These are phyloP conservation scores for Leishmania amazonensis DNA, from an alignment of 208 protist species.

Conservation along the genomic window DNA sequence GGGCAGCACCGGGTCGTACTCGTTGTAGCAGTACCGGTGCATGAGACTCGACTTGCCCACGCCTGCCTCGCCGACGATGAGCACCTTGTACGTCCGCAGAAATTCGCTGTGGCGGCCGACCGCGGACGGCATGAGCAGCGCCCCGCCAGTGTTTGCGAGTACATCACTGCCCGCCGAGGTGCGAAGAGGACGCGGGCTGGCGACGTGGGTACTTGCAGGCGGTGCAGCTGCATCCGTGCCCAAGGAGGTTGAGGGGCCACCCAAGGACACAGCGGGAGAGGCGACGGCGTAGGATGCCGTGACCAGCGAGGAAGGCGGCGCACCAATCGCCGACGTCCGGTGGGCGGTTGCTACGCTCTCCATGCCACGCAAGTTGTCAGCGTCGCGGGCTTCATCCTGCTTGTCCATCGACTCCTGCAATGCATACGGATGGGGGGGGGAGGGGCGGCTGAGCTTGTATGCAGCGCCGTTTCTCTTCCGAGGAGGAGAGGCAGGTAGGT, in stretches of 20 bases:
- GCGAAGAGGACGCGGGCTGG: conserved; percentile 16
- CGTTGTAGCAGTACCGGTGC: conserved; percentile 94
- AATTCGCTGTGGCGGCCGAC: conserved; percentile 32
- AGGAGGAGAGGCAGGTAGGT: neutral
- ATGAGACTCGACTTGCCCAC: conserved; percentile 96
- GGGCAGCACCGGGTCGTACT: conserved; percentile 85
- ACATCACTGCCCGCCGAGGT: neutral
- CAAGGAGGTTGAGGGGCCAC: neutral
- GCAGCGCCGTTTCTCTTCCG: neutral
- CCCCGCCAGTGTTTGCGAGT: neutral
- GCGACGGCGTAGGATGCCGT: neutral
- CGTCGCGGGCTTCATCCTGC: neutral
- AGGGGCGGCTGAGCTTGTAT: neutral
- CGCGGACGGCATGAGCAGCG: conserved; percentile 14
- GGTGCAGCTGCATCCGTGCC: neutral
- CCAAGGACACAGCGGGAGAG: neutral
- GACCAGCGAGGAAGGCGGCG: neutral
- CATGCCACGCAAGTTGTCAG: neutral
- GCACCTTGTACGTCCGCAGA: conserved; percentile 95
- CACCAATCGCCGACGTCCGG: neutral
- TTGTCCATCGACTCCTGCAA: neutral
- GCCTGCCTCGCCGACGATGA: conserved; percentile 94
- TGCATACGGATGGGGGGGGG: neutral
- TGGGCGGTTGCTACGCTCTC: neutral
- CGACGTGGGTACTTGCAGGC: conserved; percentile 8